Conservation (phyloP, 768 basidiomycete genomes). For the Macrolepiota albuminosa region DNA sequence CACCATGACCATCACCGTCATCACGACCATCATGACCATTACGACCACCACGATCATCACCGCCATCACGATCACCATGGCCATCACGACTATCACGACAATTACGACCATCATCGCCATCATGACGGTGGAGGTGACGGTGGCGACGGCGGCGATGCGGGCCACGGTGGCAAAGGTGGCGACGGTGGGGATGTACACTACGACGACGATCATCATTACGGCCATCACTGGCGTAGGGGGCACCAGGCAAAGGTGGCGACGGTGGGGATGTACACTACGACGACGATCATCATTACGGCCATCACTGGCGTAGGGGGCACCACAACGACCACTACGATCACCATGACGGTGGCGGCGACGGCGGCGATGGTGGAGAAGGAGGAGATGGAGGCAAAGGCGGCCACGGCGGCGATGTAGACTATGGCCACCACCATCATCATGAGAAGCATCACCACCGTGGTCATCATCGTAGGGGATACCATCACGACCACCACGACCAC, state of each 20-base stretch:
- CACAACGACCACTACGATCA: neutral
- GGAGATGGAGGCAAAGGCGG: slow-evolving; percentile 1
- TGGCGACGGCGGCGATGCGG: neutral
- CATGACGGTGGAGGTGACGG: neutral
- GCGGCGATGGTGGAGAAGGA: neutral
- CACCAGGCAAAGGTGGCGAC: neutral
- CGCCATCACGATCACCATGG: no score
- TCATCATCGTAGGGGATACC: neutral
- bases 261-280: neutral
- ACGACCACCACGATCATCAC: neutral
- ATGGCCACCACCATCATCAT: neutral
- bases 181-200: neutral
- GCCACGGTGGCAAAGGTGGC: neutral
- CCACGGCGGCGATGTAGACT: neutral
- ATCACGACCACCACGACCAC: neutral
- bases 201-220: no score
- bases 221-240: no score
- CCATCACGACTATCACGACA: no score
- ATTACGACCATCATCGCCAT: no score
- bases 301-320: neutral
- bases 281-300: neutral
- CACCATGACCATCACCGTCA: no score
- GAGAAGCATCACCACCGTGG: neutral
- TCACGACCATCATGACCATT: no score
- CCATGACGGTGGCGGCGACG: neutral